Conservation (phyloP, 1,139 yeast genomes). For the Kodamaea anthophila region DNA sequence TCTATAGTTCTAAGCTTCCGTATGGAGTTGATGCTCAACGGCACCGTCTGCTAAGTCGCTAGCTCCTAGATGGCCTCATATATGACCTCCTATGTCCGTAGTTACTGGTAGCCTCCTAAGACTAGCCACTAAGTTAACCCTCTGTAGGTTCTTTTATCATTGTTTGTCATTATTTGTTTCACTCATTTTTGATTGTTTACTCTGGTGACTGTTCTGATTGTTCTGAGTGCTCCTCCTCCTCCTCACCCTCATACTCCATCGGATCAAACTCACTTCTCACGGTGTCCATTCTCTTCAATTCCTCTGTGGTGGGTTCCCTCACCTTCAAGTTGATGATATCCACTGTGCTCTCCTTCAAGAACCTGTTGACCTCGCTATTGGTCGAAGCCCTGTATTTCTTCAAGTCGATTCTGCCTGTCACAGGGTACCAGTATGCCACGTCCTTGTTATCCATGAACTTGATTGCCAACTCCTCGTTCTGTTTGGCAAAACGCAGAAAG, state of each 20-base stretch:
- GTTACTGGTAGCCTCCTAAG: no score
- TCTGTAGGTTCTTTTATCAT: no score
- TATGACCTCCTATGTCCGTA: no score
- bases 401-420: slow-evolving; percentile 71
- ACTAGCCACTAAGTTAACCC: no score
- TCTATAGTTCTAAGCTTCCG: no score
- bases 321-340: slow-evolving; percentile 55
- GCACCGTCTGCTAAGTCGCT: no score
- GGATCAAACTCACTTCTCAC: slow-evolving; percentile 70
- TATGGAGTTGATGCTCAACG: no score
- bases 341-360: slow-evolving; percentile 44
- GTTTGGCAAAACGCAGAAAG: slow-evolving; percentile 41
- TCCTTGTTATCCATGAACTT: slow-evolving; percentile 49
- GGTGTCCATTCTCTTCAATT: slow-evolving; percentile 61
- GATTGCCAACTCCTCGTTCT: slow-evolving; percentile 41
- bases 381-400: slow-evolving; percentile 68
- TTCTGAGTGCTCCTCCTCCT: slow-evolving; percentile 24
- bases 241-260: slow-evolving; percentile 58
- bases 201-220: slow-evolving; percentile 6
- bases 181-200: slow-evolving; percentile 1
- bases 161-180: no score
- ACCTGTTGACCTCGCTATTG: slow-evolving; percentile 43
- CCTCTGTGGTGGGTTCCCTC: slow-evolving; percentile 70
- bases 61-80: no score
- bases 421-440: slow-evolving; percentile 71